Evolutionary conservation across 305 asterid species (phyloP), one percentile per base, ranked within the genome.

Genomic region (Ilex paraguariensis): DNA sequence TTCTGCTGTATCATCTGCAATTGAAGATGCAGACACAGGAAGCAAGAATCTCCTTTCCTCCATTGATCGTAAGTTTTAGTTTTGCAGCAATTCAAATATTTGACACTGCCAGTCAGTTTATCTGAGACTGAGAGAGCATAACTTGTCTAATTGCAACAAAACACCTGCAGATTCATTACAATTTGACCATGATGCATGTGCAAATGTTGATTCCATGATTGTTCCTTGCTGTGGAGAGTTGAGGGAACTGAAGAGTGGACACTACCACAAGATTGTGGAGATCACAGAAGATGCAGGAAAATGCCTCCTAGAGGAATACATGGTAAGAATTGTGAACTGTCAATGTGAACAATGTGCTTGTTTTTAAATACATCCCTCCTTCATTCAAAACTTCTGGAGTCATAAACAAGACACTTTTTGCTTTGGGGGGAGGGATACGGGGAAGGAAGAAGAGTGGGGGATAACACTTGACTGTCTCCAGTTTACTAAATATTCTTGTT

Each of bases 121-220:
- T 36, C 9, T 36, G 42, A 0, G 0, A 36, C 9, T 36, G 42
- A 0, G 0, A 36, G 42, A 36, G 42, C 2, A 36, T 5, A 36
- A 36, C 0, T 4, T 36, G 42, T 8, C 42, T 36, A 8, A 36
- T 36, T 36, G 42, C 0, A 36, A 36, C 42, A 36, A 36, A 21
- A 36, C 3, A 4, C 0, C 42, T 36, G 69, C 80, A 94, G 98
- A 83, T 79, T 83, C 98, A 14, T 76, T 94, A 58, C 93, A 86
- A 87, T 98, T 94, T 72, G 99, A 94, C 71, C 88, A 76, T n/a
- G 96, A 88, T 69, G 99, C 99, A 46, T 82, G 88, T 48, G 65
- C 69, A 40, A 91, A 94, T 71, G 85, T 94, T 13, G 96, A 86
- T 77, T 86, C 97, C 61, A 77, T 85, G 88, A 79, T 88, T 51